phyloP scores from a whole-genome alignment of 345 rosid genomes.

The Gossypium rotundifolium region DNA sequence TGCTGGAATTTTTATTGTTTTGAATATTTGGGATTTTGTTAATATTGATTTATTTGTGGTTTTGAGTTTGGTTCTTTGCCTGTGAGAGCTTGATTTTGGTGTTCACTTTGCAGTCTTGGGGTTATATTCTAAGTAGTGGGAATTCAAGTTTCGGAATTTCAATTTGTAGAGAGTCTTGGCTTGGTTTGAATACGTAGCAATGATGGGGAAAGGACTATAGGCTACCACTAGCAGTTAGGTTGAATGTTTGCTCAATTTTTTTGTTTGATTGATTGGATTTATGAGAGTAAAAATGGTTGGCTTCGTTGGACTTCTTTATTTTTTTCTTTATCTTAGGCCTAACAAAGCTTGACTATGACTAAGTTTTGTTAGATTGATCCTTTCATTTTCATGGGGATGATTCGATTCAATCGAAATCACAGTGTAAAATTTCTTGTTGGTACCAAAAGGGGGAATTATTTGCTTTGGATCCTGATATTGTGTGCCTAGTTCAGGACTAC shows the following conservation, averaged over 20 bases:
- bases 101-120: neutral
- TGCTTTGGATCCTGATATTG: neutral
- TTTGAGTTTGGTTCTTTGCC: neutral
- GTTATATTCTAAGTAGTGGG: neutral
- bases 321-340: neutral
- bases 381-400: neutral
- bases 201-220: neutral
- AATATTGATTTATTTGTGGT: neutral
- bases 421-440: neutral
- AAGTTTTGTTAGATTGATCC: neutral
- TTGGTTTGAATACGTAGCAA: neutral
- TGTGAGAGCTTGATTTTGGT: neutral
- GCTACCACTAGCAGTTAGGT: neutral
- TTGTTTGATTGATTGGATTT: neutral
- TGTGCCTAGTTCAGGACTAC: neutral
- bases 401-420: neutral
- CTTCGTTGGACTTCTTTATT: neutral
- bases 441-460: neutral
- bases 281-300: neutral
- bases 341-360: neutral
- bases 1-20: neutral
- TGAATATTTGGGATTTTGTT: neutral
- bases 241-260: neutral
- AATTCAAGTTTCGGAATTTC: neutral
- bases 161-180: neutral